Conservation (phyloP, 2,329 filamentous ascomycete species). For the Colletotrichum gigasporum region DNA sequence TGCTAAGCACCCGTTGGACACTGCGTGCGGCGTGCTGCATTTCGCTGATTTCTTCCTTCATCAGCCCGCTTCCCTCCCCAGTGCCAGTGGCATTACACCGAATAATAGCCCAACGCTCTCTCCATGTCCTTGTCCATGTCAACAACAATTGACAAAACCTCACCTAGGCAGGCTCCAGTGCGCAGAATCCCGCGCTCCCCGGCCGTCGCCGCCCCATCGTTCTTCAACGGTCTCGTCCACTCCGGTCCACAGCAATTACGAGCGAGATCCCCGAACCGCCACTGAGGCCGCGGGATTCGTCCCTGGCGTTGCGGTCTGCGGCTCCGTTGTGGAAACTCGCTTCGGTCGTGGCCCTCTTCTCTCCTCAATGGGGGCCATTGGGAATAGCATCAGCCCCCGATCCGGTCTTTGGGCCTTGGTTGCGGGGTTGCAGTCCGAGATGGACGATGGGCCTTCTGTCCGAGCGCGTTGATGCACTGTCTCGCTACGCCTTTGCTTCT, state of each 20-base stretch:
- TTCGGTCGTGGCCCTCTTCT: not conserved
- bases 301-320: not conserved
- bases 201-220: constrained; percentile 6
- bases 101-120: not conserved
- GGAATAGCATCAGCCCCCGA: constrained; percentile 18
- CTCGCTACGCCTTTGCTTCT: constrained; percentile 9
- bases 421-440: not conserved
- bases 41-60: too few species aligned
- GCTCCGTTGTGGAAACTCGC: constrained; percentile 9
- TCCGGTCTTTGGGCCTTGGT: not conserved
- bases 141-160: too few species aligned
- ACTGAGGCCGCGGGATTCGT: not conserved
- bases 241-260: constrained; percentile 17
- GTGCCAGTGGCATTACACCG: not conserved
- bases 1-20: too few species aligned
- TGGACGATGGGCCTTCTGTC: not conserved
- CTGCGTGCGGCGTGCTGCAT: too few species aligned
- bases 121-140: too few species aligned
- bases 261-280: not conserved
- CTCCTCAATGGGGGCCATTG: not conserved
- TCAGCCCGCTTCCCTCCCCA: too few species aligned
- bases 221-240: constrained; percentile 19
- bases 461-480: constrained; percentile 22
- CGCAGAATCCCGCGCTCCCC: not conserved
- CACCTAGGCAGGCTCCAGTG: too few species aligned